Evolutionary conservation across 1,284 basidiomycete species (phyloP), one percentile per base, ranked within the genome.

Genomic region (Cutaneotrichosporon sp.): DNA sequence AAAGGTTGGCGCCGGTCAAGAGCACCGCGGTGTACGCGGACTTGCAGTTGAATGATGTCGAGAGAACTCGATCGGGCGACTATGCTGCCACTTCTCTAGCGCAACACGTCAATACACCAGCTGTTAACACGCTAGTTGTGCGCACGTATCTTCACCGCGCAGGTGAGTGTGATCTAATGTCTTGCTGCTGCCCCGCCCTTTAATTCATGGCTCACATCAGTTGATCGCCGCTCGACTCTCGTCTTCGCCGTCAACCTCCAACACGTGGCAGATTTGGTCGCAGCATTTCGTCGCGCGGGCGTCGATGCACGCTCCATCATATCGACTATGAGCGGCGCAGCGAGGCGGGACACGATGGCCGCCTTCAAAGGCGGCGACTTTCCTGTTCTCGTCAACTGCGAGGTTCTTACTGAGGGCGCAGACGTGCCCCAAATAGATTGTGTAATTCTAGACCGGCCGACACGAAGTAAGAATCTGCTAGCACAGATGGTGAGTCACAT

Each of bases 381-480:
- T 64, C 90, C 92, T 4, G 89, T 98, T 0, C 78, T 98, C 31
- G 75, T 97, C 47, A 97, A 97, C 67, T 97, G 93, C 68, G 87
- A 90, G 22, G 88, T 97, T 47, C 78, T 97, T 60, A 93, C 90
- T 0, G 92, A 96, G 76, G 91, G 91, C 2, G 81, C 89, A 7
- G 90, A 92, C 73, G 88, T 93, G 9, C n/a, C 6, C 0, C 34
- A 71, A 63, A 88, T 97, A 49, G 94, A 97, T 65, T 96, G 92
- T 59, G 81, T 97, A 8, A 72, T 97, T 24, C 78, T 97, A 10
- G 90, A 86, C 17, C 80, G 87, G 29, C 90, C 93, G 10, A 97
- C 94, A 0, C 80, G 86, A 24, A 96, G 91, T 11, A 80, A 84
- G 27, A 97, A 94, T 68, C 73, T 96, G 8, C 92, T 93, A 63